These are phyloP conservation scores for Chrysopogon serrulatus DNA, from an alignment of 176 grass and related monocot species.

Conservation along the genomic window DNA sequence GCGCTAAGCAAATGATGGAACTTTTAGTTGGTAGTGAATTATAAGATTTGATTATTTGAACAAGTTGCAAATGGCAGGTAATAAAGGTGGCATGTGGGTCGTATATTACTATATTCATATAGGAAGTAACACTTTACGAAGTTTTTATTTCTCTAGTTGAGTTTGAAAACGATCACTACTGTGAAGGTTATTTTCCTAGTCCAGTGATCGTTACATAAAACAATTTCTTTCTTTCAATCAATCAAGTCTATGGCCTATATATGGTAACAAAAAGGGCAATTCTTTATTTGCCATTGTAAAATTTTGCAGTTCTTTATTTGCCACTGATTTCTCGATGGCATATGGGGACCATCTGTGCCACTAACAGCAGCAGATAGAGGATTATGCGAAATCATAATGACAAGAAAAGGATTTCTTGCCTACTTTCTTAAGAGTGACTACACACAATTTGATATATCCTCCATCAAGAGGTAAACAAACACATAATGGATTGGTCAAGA, in stretches of 20 bases:
- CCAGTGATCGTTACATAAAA: background rate
- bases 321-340: no score
- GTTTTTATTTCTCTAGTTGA: background rate
- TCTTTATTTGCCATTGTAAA: background rate
- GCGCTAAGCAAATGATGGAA: slow-evolving; percentile 9
- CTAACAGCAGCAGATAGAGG: background rate
- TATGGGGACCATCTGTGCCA: background rate
- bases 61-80: slow-evolving; percentile 23
- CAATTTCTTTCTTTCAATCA: background rate
- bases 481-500: background rate
- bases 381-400: background rate
- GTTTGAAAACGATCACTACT: background rate
- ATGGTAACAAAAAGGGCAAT: background rate
- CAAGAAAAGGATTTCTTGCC: no score
- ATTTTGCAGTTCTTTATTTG: background rate
- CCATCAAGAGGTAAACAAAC: background rate
- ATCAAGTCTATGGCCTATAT: background rate
- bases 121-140: background rate
- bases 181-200: slow-evolving; percentile 1
- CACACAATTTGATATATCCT: background rate
- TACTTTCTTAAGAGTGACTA: no score
- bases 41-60: slow-evolving; percentile 20
- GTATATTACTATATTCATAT: background rate
- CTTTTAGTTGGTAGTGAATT: background rate
- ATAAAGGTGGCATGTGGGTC: slow-evolving; percentile 10